These are phyloP conservation scores for Ceratobasidium sp. DNA, from an alignment of 1,284 basidiomycete species.

Conservation along the genomic window DNA sequence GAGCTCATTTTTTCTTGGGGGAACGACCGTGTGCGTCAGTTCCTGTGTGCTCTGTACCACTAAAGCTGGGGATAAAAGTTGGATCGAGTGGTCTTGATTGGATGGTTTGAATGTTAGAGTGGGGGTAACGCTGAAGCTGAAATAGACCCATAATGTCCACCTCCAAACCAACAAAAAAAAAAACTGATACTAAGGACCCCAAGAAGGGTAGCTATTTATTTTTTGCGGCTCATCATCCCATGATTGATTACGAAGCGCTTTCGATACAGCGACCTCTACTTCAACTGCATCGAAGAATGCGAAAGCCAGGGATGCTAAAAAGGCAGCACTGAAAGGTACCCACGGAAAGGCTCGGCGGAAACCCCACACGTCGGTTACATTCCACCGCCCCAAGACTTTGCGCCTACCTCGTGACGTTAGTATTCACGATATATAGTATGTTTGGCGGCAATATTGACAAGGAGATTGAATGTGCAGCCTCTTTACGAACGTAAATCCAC, in stretches of 20 bases:
- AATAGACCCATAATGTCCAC: constrained; percentile 35
- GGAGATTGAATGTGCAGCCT: constrained; percentile 63
- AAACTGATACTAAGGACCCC: constrained; percentile 13
- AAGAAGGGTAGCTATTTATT: constrained; percentile 26
- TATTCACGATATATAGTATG: no score
- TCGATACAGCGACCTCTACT: constrained; percentile 56
- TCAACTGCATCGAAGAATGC: constrained; percentile 64
- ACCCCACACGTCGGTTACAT: constrained; percentile 87
- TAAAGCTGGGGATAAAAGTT: background rate
- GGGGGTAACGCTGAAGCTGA: background rate
- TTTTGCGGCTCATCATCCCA: background rate
- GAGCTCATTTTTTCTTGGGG: no score
- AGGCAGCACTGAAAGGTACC: constrained; percentile 92
- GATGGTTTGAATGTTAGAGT: constrained; percentile 22
- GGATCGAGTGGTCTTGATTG: background rate
- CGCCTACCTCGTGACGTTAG: constrained; percentile 74
- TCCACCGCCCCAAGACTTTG: constrained; percentile 98
- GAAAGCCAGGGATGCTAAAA: constrained; percentile 96
- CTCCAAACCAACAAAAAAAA: constrained; percentile 40
- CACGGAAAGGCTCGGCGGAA: constrained; percentile 85
- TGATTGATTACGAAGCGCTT: constrained; percentile 2
- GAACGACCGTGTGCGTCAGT: no score
- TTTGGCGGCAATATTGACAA: background rate
- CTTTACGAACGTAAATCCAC: constrained; percentile 96
- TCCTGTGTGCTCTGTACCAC: no score